Base-by-base conservation (phyloP, 805 yeast genomes). In the Saccharomycopsis microspora region DNA sequence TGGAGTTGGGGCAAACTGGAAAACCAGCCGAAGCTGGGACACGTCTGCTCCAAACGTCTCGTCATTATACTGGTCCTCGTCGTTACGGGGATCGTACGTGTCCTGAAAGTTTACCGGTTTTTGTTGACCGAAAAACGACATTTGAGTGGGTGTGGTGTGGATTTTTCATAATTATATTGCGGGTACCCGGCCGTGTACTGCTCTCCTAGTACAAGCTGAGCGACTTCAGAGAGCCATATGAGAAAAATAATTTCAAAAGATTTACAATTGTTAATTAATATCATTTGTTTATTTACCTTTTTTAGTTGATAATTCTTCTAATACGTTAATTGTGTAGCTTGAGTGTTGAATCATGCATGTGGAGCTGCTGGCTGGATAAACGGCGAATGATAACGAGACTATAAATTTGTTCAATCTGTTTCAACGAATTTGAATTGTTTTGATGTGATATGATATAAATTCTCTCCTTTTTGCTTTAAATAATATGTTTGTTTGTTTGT, bases 41-140 rank as follows among this genome's bases (percentile, higher is more conserved):
- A 68, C 70, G 42, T 66, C 70, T 39, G 64, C 67, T 31, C 93
- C 94, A 64, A 85, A 85, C 0, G 94, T 85, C 59, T 81, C 88
- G 53, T 78, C 85, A 59, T 85, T 85, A 55, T 82, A 71, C 37
- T 83, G 93, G 60, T 86, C 96, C 56, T 64, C 54, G n/a, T 78
- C 85, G 4, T 86, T 94, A 47, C 82, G 71, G 2, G 90, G 89
- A 48, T 79, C 85, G 62, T 84, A 85, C 19, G 90, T 80, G 34
- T 87, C 94, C 57, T 87, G 94, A 60, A 86, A 87, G 60, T 85
- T 88, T 60, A 76, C 70, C 6, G 75, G 65, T 7, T 50, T 56
- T 31, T 48, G 51, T 32, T 34, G 45, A 30, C 83, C 85, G 62
- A 80, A 80, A 58, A 80, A 80, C 38, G 86, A 80, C 86, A 80